Conservation (phyloP, 2,329 filamentous ascomycete species). For the Cadophora malorum region DNA sequence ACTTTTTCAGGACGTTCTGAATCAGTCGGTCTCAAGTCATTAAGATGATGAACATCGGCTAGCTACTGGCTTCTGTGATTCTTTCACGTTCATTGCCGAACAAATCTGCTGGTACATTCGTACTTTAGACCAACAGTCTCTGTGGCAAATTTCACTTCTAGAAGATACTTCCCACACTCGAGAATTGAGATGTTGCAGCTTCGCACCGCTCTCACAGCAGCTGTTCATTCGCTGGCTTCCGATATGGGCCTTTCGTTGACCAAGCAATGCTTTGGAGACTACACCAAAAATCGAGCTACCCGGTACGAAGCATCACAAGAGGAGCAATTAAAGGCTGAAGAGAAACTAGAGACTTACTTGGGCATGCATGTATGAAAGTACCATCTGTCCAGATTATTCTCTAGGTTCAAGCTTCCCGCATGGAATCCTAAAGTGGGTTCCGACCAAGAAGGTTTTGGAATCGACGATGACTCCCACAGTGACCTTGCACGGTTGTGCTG, state of each 20-base stretch:
- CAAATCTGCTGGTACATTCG: background rate
- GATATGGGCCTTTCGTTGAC: background rate
- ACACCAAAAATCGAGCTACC: background rate
- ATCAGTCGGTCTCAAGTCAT: no score
- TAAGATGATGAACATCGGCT: background rate
- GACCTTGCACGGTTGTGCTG: constrained; percentile 14
- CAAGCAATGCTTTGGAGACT: background rate
- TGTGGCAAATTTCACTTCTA: background rate
- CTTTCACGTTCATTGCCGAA: background rate
- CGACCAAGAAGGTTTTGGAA: constrained; percentile 2
- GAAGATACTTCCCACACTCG: background rate
- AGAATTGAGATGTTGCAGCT: background rate
- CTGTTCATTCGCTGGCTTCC: background rate
- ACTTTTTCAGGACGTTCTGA: no score
- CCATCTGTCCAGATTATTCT: constrained; percentile 15
- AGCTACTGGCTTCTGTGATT: background rate
- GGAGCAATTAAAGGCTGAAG: constrained; percentile 9
- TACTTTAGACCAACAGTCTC: background rate
- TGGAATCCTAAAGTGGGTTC: constrained; percentile 19
- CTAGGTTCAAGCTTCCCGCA: constrained; percentile 14
- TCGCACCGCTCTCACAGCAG: background rate
- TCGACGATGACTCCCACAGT: constrained; percentile 11
- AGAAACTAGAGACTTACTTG: constrained; percentile 17
- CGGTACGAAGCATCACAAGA: background rate
- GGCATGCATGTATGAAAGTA: background rate